A percentile compares a stretch with the other conserved stretches of the same genome.
Conservation (phyloP, 768 basidiomycete species). For the Floccularia luteovirens region DNA sequence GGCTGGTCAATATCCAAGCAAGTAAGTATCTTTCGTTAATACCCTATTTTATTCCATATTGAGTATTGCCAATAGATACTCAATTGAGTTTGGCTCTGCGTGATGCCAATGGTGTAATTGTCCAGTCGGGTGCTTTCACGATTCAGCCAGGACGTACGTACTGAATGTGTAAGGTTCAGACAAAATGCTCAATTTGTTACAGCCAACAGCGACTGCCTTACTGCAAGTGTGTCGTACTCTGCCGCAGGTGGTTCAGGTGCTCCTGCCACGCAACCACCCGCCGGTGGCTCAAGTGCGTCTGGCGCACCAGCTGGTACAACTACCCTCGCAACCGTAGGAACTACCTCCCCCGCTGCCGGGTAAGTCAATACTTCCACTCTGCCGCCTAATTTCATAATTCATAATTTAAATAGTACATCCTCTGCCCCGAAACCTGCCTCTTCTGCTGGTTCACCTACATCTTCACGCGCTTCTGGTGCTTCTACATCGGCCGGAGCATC, state of each 20-base stretch:
- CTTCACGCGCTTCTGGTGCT: conserved; percentile 7
- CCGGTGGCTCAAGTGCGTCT: conserved; percentile 8
- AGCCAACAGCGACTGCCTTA: conserved; percentile 30
- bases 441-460: not conserved
- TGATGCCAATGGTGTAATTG: conserved; percentile 46
- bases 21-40: conserved; percentile 24
- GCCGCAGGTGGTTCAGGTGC: conserved; percentile 1
- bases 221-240: conserved; percentile 7
- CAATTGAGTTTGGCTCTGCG: conserved; percentile 49
- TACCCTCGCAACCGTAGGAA: conserved; percentile 1
- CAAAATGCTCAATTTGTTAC: not conserved
- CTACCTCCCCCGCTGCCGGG: conserved; percentile 4
- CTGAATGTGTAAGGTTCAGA: not conserved
- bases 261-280: conserved; percentile 7
- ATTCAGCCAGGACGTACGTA: conserved; percentile 17
- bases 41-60: conserved; percentile 2
- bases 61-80: conserved; percentile 30
- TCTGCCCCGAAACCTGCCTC: not conserved
- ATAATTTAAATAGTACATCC: not conserved
- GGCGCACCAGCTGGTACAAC: conserved; percentile 9
- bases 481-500: conserved; percentile 6
- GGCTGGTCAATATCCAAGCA: conserved; percentile 42
- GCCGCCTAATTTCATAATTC: not conserved
- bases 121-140: conserved; percentile 45
- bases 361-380: not conserved